Evolutionary conservation across 371 early-diverging fungal species (phyloP).

Genomic region (Umbelopsis sp.): DNA sequence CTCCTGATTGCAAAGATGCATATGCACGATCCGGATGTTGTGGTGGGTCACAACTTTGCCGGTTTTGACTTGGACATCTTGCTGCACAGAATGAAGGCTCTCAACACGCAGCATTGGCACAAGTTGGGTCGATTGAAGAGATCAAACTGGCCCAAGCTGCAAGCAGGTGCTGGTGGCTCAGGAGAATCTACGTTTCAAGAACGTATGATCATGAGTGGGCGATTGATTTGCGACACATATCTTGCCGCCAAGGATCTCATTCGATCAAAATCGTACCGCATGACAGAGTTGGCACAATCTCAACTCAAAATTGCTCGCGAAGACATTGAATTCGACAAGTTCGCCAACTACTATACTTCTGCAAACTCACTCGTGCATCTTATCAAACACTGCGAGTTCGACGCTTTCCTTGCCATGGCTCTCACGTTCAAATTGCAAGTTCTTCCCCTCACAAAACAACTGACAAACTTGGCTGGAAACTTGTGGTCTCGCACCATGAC

Average conservation of each 20-base stretch:
- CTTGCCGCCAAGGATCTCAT: slow-evolving; percentile 88
- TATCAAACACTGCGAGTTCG: slow-evolving; percentile 82
- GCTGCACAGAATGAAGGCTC: slow-evolving; percentile 88
- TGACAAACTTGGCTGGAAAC: slow-evolving; percentile 95
- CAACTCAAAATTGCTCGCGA: slow-evolving; percentile 84
- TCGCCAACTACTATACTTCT: slow-evolving; percentile 70
- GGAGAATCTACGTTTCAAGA: slow-evolving; percentile 81
- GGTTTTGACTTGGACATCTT: slow-evolving; percentile 93
- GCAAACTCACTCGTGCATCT: slow-evolving; percentile 67
- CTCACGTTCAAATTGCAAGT: slow-evolving; percentile 90
- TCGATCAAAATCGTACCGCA: slow-evolving; percentile 83
- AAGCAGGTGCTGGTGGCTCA: slow-evolving; percentile 81
- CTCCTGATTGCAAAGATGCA: slow-evolving; percentile 74
- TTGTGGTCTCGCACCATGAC: slow-evolving; percentile 91
- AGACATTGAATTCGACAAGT: slow-evolving; percentile 84
- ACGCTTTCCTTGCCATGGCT: slow-evolving; percentile 78
- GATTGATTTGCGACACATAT: slow-evolving; percentile 95
- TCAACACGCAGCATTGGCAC: slow-evolving; percentile 60
- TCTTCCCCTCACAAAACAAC: slow-evolving; percentile 92
- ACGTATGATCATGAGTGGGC: slow-evolving; percentile 80
- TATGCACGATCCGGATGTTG: slow-evolving; percentile 87
- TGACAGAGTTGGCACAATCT: slow-evolving; percentile 77
- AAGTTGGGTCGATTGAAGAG: slow-evolving; percentile 22
- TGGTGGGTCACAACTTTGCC: slow-evolving; percentile 97
- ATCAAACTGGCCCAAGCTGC: slow-evolving; percentile 74